Percentiles rank a stretch among this genome's conserved stretches.
These are phyloP conservation scores for Chenopodium berlandieri DNA, from an alignment of 148 eudicot genomes.

Conservation along the genomic window DNA sequence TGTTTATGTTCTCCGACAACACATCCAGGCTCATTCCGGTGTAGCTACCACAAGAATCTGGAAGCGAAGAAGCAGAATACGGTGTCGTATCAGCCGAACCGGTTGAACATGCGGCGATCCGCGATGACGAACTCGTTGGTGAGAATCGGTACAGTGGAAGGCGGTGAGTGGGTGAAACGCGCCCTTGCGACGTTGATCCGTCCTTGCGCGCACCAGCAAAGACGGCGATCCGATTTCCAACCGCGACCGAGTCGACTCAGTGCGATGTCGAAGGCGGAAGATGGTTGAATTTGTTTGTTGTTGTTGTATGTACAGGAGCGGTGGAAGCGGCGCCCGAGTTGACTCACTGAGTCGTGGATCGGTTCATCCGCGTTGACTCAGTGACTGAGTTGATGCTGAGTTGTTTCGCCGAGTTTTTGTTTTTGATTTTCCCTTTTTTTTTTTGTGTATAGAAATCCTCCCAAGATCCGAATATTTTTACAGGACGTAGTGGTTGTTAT, in stretches of 20 bases:
- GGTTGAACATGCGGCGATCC: constrained; percentile 47
- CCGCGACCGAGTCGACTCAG: constrained; percentile 48
- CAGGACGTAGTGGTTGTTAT: not conserved
- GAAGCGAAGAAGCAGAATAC: constrained; percentile 14
- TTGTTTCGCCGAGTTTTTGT: constrained; percentile 29
- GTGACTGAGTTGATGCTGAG: constrained; percentile 21
- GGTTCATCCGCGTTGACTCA: constrained; percentile 9
- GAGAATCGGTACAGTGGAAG: constrained; percentile 62
- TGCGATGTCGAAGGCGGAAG: constrained; percentile 42
- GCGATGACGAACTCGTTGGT: constrained; percentile 65
- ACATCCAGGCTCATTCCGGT: constrained; percentile 58
- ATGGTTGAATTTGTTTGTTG: not conserved
- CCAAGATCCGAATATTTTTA: constrained; percentile 8
- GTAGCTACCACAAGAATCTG: constrained; percentile 36
- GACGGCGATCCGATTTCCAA: constrained; percentile 40
- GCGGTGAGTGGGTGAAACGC: constrained; percentile 57
- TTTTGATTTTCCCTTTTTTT: not conserved
- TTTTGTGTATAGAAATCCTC: constrained; percentile 1
- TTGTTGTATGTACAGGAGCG: constrained; percentile 31
- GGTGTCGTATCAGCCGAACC: constrained; percentile 34
- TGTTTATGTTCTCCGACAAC: constrained; percentile 54
- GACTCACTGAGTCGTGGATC: not conserved
- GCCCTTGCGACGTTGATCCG: constrained; percentile 50
- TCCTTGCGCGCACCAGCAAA: constrained; percentile 57
- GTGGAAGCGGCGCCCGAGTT: constrained; percentile 19